Conservation (phyloP, 1,284 basidiomycete genomes). For the Ganoderma sinense region DNA sequence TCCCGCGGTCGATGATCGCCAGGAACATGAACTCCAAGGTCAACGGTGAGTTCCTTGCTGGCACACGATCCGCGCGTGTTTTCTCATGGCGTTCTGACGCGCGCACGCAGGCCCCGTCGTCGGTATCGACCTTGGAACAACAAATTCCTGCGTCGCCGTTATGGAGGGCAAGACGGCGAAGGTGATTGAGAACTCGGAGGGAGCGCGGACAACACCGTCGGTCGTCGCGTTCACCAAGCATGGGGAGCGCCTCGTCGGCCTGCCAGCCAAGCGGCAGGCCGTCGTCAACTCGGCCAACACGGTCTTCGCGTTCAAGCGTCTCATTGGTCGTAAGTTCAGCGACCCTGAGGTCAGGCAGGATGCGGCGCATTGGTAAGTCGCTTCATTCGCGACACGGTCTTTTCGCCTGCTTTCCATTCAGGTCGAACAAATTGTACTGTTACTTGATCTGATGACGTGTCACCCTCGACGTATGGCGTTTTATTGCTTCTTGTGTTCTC, state of each 20-base stretch:
- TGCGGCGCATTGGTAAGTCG: conserved; percentile 75
- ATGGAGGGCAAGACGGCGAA: conserved; percentile 96
- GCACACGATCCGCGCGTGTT: neutral
- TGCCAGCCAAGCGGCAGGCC: conserved; percentile 97
- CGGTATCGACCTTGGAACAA: conserved; percentile 88
- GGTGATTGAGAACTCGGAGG: conserved; percentile 98
- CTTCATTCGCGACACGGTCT: neutral
- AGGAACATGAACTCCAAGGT: conserved; percentile 88
- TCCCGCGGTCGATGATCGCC: conserved; percentile 75
- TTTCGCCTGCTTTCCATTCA: conserved; percentile 3
- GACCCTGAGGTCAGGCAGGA: conserved; percentile 96
- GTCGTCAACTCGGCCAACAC: conserved; percentile 97
- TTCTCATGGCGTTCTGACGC: neutral
- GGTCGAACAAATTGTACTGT: neutral
- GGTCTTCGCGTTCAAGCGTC: conserved; percentile 95
- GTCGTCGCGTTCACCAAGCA: conserved; percentile 99
- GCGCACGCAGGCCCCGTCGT: conserved; percentile 60
- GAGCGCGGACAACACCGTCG: conserved; percentile 97
- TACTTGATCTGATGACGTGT: neutral
- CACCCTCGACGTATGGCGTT: neutral
- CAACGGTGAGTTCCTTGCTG: conserved; percentile 57
- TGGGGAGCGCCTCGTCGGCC: conserved; percentile 92
- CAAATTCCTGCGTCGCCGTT: conserved; percentile 93
- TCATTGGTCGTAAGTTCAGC: conserved; percentile 94
- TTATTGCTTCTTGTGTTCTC: neutral